phyloP scores from a whole-genome alignment of 2,329 filamentous ascomycete genomes.

The Nemania bipapillata region DNA sequence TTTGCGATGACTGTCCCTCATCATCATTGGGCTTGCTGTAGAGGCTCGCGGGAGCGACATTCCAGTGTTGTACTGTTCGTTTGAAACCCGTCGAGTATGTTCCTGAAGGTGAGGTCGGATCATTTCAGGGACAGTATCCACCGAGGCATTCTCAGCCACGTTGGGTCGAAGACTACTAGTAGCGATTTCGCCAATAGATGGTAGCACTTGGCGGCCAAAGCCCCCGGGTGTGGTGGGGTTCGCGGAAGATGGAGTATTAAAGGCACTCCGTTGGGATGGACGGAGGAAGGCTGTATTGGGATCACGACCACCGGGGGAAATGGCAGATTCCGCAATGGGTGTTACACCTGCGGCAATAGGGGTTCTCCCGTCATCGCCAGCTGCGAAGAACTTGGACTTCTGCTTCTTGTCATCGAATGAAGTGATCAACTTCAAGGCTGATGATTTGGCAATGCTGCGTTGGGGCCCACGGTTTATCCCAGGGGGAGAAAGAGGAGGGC shows the following conservation, averaged over 20 bases:
- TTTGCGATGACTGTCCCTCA: constrained; percentile 60
- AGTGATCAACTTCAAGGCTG: constrained; percentile 89
- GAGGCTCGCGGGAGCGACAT: constrained; percentile 70
- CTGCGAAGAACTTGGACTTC: constrained; percentile 72
- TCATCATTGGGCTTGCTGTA: constrained; percentile 74
- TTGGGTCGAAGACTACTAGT: constrained; percentile 49
- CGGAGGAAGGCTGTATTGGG: constrained; percentile 74
- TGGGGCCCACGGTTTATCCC: constrained; percentile 68
- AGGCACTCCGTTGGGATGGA: constrained; percentile 73
- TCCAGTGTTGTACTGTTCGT: constrained; percentile 58
- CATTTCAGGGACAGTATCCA: constrained; percentile 44
- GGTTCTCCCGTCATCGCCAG: constrained; percentile 70
- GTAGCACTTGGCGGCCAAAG: constrained; percentile 72
- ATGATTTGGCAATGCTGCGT: constrained; percentile 77
- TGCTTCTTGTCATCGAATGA: constrained; percentile 75
- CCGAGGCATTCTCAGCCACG: constrained; percentile 45
- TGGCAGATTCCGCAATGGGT: constrained; percentile 83
- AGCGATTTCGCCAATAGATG: constrained; percentile 79
- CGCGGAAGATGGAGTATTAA: constrained; percentile 76
- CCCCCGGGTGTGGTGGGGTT: constrained; percentile 70
- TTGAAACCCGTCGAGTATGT: constrained; percentile 55
- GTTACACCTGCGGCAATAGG: constrained; percentile 86
- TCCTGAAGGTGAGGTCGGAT: constrained; percentile 45
- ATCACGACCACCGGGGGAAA: constrained; percentile 75
- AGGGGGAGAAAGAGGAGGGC: constrained; percentile 79